Conservation (phyloP, 352 stramenopile genomes). For the Pseudoperonospora humuli region DNA sequence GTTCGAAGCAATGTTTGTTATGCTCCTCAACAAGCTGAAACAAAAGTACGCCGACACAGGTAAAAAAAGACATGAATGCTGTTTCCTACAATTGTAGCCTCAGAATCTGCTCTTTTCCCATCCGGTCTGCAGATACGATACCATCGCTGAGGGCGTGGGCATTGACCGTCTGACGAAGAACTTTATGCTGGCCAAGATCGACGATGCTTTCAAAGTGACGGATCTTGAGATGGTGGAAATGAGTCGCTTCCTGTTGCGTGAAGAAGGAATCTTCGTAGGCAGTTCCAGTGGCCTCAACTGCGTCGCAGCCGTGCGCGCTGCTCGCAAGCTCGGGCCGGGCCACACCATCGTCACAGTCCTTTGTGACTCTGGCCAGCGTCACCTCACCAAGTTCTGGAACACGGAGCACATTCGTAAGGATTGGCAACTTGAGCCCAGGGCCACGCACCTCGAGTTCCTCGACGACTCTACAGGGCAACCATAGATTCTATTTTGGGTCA, state of each 20-base stretch:
- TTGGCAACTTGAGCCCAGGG: slow-evolving; percentile 54
- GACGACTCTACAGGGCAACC: slow-evolving; percentile 60
- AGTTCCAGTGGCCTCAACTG: slow-evolving; percentile 84
- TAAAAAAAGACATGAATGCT: slow-evolving; percentile 8
- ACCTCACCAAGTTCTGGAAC: slow-evolving; percentile 88
- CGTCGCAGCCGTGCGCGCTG: slow-evolving; percentile 66
- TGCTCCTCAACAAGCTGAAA: slow-evolving; percentile 90
- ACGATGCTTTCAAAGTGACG: slow-evolving; percentile 83
- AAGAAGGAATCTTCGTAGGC: slow-evolving; percentile 96
- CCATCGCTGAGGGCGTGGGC: slow-evolving; percentile 95
- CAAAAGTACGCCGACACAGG: slow-evolving; percentile 86
- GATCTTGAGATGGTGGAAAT: slow-evolving; percentile 97
- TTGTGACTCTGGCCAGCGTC: slow-evolving; percentile 84
- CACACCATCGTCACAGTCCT: slow-evolving; percentile 83
- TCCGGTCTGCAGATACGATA: slow-evolving; percentile 87
- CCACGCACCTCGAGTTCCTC: slow-evolving; percentile 62
- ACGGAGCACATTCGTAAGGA: slow-evolving; percentile 58
- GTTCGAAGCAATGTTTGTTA: slow-evolving; percentile 93
- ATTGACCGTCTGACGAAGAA: slow-evolving; percentile 97
- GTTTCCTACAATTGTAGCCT: neutral
- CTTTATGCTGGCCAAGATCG: slow-evolving; percentile 87
- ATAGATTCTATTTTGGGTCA: slow-evolving; percentile 15
- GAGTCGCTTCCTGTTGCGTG: slow-evolving; percentile 92
- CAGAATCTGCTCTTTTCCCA: neutral
- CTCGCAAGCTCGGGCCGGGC: slow-evolving; percentile 65